Conservation (phyloP, 768 basidiomycete species). For the Tulasnella sp. region DNA sequence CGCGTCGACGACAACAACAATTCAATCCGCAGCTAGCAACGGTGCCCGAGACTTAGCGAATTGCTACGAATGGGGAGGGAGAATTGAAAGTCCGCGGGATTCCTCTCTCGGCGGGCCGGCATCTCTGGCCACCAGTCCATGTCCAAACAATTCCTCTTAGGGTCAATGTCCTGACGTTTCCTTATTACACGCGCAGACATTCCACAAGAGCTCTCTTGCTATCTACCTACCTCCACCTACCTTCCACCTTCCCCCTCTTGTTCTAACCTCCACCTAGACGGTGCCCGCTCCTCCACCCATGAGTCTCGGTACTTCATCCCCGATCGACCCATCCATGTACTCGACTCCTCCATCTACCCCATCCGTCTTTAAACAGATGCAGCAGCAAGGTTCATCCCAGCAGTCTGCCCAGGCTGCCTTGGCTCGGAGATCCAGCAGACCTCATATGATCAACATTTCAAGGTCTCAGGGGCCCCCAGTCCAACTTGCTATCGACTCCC, state of each 20-base stretch:
- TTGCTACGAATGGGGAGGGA: background rate
- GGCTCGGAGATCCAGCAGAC: slow-evolving; percentile 31
- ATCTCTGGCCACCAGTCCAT: background rate
- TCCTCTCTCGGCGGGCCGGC: background rate
- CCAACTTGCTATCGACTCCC: slow-evolving; percentile 44
- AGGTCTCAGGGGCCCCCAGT: slow-evolving; percentile 42
- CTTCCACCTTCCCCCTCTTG: background rate
- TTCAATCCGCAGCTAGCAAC: background rate
- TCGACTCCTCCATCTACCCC: slow-evolving; percentile 27
- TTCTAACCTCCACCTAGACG: background rate
- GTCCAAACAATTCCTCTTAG: background rate
- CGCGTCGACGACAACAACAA: background rate
- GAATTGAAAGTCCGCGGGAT: background rate
- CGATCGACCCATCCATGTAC: slow-evolving; percentile 15
- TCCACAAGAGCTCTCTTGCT: background rate
- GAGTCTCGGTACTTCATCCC: slow-evolving; percentile 1
- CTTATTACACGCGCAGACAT: too few species aligned
- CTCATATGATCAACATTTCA: slow-evolving; percentile 46
- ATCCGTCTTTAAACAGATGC: slow-evolving; percentile 14
- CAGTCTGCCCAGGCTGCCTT: background rate
- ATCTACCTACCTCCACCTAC: background rate
- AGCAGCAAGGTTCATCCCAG: background rate
- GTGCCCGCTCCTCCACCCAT: slow-evolving; percentile 6
- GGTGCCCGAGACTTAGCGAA: background rate
- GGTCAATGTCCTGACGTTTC: too few species aligned